These are phyloP conservation scores for Fremontodendron californicum DNA, from an alignment of 345 rosid species.

Conservation along the genomic window DNA sequence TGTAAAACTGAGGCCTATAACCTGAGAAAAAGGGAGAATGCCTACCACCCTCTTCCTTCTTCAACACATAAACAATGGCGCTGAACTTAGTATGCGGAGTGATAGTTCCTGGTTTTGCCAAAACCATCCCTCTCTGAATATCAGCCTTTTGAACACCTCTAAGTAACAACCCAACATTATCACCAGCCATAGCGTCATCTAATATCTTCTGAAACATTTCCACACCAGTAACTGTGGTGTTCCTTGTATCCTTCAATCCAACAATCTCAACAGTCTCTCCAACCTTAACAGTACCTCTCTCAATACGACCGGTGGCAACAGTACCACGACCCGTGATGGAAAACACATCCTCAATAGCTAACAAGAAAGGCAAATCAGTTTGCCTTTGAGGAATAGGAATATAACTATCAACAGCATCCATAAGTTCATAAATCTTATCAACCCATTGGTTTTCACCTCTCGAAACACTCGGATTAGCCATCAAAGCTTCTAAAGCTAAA, in stretches of 20 bases:
- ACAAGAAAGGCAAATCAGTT: conserved; percentile 77
- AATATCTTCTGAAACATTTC: conserved; percentile 91
- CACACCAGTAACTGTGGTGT: conserved; percentile 66
- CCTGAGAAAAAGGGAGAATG: conserved; percentile 87
- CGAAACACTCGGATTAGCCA: conserved; percentile 59
- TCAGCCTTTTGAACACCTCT: conserved; percentile 84
- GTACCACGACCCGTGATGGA: conserved; percentile 93
- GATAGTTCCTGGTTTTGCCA: conserved; percentile 80
- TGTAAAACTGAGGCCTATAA: conserved; percentile 89
- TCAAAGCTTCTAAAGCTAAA: conserved; percentile 72
- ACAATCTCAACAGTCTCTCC: conserved; percentile 80
- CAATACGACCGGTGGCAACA: conserved; percentile 85
- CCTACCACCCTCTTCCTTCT: conserved; percentile 98
- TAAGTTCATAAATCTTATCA: conserved; percentile 82
- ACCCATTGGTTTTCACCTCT: conserved; percentile 89
- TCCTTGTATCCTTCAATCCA: conserved; percentile 83
- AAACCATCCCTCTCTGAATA: conserved; percentile 94
- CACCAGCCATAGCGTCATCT: conserved; percentile 90
- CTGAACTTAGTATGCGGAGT: conserved; percentile 72
- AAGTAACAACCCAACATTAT: conserved; percentile 86
- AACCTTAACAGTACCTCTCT: conserved; percentile 71
- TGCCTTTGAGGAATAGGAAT: conserved; percentile 84
- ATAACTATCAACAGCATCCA: conserved; percentile 82
- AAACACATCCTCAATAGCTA: conserved; percentile 88
- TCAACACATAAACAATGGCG: conserved; percentile 82